Conservation (phyloP, 208 protist species). For the Naegleria lovaniensis region DNA sequence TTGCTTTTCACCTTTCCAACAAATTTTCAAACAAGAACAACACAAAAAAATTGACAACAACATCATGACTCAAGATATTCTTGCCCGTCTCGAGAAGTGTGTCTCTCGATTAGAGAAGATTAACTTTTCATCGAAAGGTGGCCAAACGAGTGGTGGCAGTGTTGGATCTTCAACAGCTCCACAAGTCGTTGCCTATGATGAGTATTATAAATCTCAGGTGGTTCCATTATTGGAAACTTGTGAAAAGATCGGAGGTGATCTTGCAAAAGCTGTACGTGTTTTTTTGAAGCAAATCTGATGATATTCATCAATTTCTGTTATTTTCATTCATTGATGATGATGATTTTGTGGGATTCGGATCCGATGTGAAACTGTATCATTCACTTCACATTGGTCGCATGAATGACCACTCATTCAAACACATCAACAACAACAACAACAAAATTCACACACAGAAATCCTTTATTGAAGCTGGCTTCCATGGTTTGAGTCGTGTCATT, state of each 20-base stretch:
- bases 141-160: background rate
- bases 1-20: no score
- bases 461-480: background rate
- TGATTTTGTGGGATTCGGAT: no score
- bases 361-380: no score
- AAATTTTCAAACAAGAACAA: no score
- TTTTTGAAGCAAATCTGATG: no score
- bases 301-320: background rate
- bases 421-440: no score
- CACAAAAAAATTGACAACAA: background rate
- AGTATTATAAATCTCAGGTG: background rate
- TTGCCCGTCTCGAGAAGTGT: background rate
- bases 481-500: background rate
- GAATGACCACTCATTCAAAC: no score
- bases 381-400: no score
- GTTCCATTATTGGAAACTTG: background rate
- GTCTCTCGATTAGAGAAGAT: background rate
- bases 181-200: background rate
- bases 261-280: background rate
- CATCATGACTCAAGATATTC: background rate
- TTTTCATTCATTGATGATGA: background rate
- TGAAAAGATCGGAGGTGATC: background rate
- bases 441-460: background rate
- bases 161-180: background rate
- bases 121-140: background rate